These are phyloP conservation scores for Umbelopsis vinacea DNA, from an alignment of 192 early-diverging fungal species.

Conservation along the genomic window DNA sequence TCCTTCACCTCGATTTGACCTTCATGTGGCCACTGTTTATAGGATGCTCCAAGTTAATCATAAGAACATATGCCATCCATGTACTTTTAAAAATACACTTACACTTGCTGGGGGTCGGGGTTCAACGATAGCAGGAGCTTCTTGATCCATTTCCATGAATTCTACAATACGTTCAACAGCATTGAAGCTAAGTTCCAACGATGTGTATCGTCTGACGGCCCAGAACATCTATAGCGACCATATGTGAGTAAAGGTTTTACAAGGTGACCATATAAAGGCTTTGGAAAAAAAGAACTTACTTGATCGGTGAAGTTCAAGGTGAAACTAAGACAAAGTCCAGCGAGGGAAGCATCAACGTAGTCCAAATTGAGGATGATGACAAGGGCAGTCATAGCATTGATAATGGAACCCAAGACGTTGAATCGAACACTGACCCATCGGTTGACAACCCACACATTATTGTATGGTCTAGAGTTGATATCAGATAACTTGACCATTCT, in stretches of 20 bases:
- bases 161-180: conserved; percentile 86
- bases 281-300: conserved; percentile 45
- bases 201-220: conserved; percentile 62
- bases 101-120: conserved; percentile 55
- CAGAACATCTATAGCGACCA: conserved; percentile 59
- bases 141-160: conserved; percentile 81
- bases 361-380: conserved; percentile 59
- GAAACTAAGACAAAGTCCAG: conserved; percentile 85
- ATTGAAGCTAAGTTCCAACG: conserved; percentile 85
- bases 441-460: conserved; percentile 80
- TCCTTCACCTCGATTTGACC: conserved; percentile 75
- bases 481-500: conserved; percentile 48
- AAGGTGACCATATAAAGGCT: conserved; percentile 58
- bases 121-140: conserved; percentile 62
- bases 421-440: conserved; percentile 89
- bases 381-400: conserved; percentile 66
- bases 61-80: no score
- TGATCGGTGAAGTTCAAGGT: conserved; percentile 79
- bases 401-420: conserved; percentile 69
- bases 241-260: neutral
- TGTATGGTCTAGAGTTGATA: conserved; percentile 79
- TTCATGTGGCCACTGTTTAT: conserved; percentile 66
- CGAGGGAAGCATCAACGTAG: conserved; percentile 73
- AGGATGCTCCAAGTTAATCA: neutral
- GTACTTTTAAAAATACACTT: neutral